Base-by-base conservation (phyloP, 371 early-diverging fungal species). In the Rhizopus delemar region DNA sequence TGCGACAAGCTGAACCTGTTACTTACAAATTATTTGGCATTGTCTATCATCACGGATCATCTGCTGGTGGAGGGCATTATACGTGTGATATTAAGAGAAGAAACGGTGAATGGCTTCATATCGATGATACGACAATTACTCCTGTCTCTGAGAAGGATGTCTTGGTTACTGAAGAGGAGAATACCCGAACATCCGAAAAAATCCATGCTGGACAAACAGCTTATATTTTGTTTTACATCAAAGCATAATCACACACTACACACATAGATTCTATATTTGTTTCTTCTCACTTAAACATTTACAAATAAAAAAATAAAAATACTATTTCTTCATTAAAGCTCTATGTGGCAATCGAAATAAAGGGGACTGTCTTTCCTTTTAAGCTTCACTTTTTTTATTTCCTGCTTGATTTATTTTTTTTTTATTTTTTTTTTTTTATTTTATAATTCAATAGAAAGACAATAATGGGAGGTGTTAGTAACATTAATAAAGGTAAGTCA, bases 11-110 rank as follows among this genome's bases (percentile, higher is more conserved):
- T 3, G 66, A 64, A 31, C 70, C 80, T 5, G 62, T 78, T 39
- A 77, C 74, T 1, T 86, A 85, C 57, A 73, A 82, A 59, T 74
- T 86, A 9, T 83, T 85, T 77, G 87, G 87, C 39, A 71, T 77
- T 70, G 93, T 99, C 7, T 93, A 97, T 73, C 99, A 99, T 74
- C 99, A 97, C 70, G 98, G 99, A 12, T 71, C 78, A 55, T 80
- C 81, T 31, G 93, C 96, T 31, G 86, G 84, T 9, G 98, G 95
- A 39, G 99, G 99, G 5, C 99, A 99, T 69, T 99, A 99, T 74
- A 99, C 98, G 4, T 95, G 95, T 77, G 94, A 94, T 74, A 86
- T 99, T 28, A 68, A 70, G 56, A 78, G 90, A 59, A 77, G 84
- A 29, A 80, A 83, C 58, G 84, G 84, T 38, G 84, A 87, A 70